Evolutionary conservation across 2,329 filamentous ascomycete genomes (phyloP), one percentile per base, ranked within the genome.

Genomic region (Diaporthe caulivora): DNA sequence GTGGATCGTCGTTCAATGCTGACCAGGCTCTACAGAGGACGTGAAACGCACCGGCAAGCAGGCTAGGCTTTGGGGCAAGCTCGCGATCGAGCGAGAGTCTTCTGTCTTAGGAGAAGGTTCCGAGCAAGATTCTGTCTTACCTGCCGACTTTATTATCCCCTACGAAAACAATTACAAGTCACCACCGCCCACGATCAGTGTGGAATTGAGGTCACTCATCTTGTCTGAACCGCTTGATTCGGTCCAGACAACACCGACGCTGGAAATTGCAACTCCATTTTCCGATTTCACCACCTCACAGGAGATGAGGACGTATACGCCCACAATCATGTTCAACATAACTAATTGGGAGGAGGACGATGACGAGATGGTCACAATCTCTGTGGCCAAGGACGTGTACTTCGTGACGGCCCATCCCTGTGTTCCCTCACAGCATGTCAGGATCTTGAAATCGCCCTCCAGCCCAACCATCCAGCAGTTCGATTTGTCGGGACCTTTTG

Each of bases 321-420:
- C 86, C 8, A 81, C 83, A 8, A 72, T 84, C 7, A 77, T 81
- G 7, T 88, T 88, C 75, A 80, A 79, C 1, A 81, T 87, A 13
- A 81, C 81, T 17, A 80, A 84, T 47, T 85, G 86, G 40, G 81
- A 83, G 2, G 78, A 81, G 2, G 82, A 84, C 1, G 82, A 85
- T 57, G 82, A 80, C 55, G 77, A 80, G 34, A 78, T 86, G 71
- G 77, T 86, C 69, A 84, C 83, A 1, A 85, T 87, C 68, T 78
- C 85, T 1, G 80, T 93, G 13, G 81, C 82, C 8, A 88, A 90
- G 76, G 91, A 93, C 73, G 86, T 92, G 29, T 88, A 88, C 77
- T 93, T 93, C 78, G 89, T 92, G 24, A 92, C 91, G 0, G 90
- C 90, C 0, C 90, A 92, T 76, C 91, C 91, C 0, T 93, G 91